A percentile compares a stretch with the other conserved stretches of the same genome.
Evolutionary conservation across 345 rosid species (phyloP).

Genomic region (Eucalyptus globulus): DNA sequence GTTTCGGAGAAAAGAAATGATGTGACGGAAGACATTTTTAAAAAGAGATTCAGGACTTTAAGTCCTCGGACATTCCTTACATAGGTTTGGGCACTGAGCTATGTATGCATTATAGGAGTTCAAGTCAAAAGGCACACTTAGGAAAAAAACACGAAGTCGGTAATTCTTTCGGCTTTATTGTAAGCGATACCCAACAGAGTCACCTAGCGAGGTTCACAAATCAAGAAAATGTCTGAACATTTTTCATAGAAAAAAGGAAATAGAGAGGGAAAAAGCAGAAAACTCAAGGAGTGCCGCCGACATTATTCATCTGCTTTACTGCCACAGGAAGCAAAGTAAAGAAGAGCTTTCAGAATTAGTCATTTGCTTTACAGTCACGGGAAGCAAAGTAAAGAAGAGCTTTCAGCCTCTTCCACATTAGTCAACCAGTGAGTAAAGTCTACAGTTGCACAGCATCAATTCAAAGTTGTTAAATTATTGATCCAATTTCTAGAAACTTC

Average conservation of each 20-base stretch:
- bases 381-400: neutral
- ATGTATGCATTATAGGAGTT: neutral
- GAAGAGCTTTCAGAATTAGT: neutral
- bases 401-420: conserved; percentile 6
- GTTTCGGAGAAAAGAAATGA: neutral
- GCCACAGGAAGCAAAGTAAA: conserved; percentile 44
- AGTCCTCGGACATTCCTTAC: neutral
- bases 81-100: neutral
- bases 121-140: neutral
- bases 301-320: conserved; percentile 37
- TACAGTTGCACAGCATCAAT: neutral
- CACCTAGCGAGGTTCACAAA: conserved; percentile 12
- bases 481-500: too few species aligned
- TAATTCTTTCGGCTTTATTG: conserved; percentile 60
- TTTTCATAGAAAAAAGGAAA: neutral
- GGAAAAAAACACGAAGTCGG: neutral
- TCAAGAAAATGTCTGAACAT: neutral
- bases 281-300: neutral
- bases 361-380: too few species aligned
- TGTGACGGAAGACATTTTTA: neutral
- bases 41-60: neutral
- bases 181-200: conserved; percentile 44
- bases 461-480: neutral
- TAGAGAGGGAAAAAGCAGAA: neutral
- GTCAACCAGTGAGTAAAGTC: neutral